Percentiles rank a stretch among this genome's conserved stretches.
Evolutionary conservation across 78 protist species (phyloP).

Genomic region (Chrysochromulina tobinii): DNA sequence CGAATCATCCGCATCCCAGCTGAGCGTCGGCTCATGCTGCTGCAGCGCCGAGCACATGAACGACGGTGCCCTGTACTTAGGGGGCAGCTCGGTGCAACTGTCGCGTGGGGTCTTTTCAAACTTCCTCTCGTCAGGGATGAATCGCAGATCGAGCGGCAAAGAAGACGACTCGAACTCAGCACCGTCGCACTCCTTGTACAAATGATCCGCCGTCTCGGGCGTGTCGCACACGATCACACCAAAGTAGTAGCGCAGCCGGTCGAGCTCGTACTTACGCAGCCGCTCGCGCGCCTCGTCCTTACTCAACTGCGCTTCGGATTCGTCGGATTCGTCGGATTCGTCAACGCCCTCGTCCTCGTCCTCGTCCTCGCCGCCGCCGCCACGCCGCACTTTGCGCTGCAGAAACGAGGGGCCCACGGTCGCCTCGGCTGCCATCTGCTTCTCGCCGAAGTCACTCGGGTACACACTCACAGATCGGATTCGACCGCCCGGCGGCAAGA

Average conservation of each 20-base stretch:
- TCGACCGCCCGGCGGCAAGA: constrained; percentile 64
- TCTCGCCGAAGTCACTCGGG: constrained; percentile 69
- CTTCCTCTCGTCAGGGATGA: not conserved
- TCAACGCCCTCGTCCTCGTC: not conserved
- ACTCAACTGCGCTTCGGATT: not conserved
- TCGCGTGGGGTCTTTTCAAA: not conserved
- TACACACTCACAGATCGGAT: constrained; percentile 50
- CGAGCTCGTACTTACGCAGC: constrained; percentile 16
- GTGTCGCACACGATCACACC: too few species aligned
- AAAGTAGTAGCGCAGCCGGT: not conserved
- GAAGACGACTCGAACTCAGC: not conserved
- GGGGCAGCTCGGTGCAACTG: not conserved
- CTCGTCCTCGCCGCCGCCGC: not conserved
- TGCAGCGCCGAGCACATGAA: constrained; percentile 21
- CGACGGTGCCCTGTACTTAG: not conserved
- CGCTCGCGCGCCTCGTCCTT: not conserved
- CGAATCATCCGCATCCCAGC: constrained; percentile 11
- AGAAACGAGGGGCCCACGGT: not conserved
- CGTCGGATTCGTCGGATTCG: too few species aligned
- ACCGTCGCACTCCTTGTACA: constrained; percentile 61
- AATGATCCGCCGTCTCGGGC: constrained; percentile 27
- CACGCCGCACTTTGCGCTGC: too few species aligned
- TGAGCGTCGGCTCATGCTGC: not conserved
- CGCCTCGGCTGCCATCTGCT: constrained; percentile 45
- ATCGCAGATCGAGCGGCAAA: not conserved